A percentile compares a stretch with the other conserved stretches of the same genome.
These are phyloP conservation scores for Ustilago xerochloae DNA, from an alignment of 1,284 basidiomycete species.

Conservation along the genomic window DNA sequence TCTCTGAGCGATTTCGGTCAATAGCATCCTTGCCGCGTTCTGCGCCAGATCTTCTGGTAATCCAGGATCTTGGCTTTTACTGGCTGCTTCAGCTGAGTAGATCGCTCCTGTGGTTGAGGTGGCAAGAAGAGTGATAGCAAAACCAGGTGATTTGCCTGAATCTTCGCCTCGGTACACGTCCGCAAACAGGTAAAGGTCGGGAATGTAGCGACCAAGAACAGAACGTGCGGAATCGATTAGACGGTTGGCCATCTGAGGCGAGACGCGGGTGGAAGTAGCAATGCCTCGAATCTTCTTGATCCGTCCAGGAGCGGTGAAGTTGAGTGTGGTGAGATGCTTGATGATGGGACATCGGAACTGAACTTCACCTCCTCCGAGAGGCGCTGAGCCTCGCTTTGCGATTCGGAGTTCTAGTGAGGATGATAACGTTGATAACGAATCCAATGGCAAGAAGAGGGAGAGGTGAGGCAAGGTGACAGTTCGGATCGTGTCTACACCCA, in stretches of 20 bases:
- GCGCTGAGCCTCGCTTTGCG: conserved; percentile 89
- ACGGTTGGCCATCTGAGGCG: conserved; percentile 94
- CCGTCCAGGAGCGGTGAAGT: conserved; percentile 89
- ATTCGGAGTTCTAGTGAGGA: conserved; percentile 74
- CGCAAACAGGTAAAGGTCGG: conserved; percentile 97
- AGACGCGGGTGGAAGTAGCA: conserved; percentile 80
- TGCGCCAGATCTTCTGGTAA: conserved; percentile 91
- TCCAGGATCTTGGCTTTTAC: conserved; percentile 71
- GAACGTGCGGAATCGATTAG: conserved; percentile 94
- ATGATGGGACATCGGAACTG: conserved; percentile 93
- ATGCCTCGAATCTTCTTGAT: conserved; percentile 95
- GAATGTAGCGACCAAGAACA: conserved; percentile 93
- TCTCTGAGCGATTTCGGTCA: conserved; percentile 81
- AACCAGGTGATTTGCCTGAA: conserved; percentile 96
- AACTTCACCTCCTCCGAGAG: conserved; percentile 90
- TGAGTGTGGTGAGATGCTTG: conserved; percentile 82
- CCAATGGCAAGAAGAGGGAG: conserved; percentile 75
- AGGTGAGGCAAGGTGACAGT: conserved; percentile 93
- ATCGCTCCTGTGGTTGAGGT: conserved; percentile 92
- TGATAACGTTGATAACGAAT: conserved; percentile 37
- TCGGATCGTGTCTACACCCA: conserved; percentile 80
- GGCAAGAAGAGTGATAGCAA: conserved; percentile 87
- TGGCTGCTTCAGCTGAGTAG: conserved; percentile 86
- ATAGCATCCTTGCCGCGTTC: conserved; percentile 79
- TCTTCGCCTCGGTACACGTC: conserved; percentile 98